These are phyloP conservation scores for Hyaloscypha hepaticicola DNA, from an alignment of 495 filamentous ascomycete species.

Conservation along the genomic window DNA sequence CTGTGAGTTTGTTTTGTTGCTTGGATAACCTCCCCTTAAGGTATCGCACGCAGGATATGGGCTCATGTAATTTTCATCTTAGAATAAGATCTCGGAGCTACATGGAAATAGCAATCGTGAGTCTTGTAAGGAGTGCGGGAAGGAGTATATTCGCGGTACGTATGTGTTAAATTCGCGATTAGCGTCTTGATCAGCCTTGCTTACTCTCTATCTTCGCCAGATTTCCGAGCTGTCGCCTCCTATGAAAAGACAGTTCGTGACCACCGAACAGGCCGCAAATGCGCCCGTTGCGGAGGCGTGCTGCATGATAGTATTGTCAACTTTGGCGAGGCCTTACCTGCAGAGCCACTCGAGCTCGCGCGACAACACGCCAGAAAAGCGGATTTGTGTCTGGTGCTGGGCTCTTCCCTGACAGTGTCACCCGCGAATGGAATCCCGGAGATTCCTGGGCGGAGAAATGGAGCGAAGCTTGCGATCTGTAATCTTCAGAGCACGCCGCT, in stretches of 20 bases:
- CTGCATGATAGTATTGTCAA: constrained; percentile 47
- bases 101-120: constrained; percentile 50
- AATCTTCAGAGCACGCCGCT: constrained; percentile 46
- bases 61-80: background rate
- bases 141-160: constrained; percentile 46
- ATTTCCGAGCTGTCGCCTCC: constrained; percentile 45
- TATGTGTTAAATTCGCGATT: no score
- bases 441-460: constrained; percentile 33
- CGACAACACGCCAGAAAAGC: constrained; percentile 38
- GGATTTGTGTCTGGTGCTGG: constrained; percentile 45
- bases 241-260: constrained; percentile 43
- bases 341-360: constrained; percentile 35
- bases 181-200: background rate
- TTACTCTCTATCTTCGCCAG: constrained; percentile 26
- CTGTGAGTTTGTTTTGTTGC: constrained; percentile 31
- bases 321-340: constrained; percentile 40
- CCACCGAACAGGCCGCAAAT: constrained; percentile 47
- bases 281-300: constrained; percentile 34
- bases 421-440: constrained; percentile 44
- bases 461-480: constrained; percentile 41
- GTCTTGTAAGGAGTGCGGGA: constrained; percentile 43
- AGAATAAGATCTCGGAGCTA: constrained; percentile 43
- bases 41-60: background rate
- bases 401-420: constrained; percentile 44
- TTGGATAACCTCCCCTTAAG: no score